Percentiles rank a stretch among this genome's conserved stretches.
Conservation (phyloP, 78 protist species). For the Cyanophora paradoxa region DNA sequence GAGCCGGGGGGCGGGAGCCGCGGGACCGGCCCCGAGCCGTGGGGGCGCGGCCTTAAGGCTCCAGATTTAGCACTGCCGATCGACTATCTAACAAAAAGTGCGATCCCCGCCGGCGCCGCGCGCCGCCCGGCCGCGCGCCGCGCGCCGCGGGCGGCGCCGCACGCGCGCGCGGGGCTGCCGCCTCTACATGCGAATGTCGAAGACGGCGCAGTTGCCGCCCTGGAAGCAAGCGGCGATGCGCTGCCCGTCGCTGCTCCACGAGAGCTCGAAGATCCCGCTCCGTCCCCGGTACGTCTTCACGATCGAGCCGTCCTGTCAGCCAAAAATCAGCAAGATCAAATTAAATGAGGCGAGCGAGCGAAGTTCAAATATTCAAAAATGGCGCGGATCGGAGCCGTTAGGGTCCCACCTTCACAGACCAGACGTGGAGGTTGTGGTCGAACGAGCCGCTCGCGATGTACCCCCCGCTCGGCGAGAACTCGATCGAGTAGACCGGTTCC, state of each 20-base stretch:
- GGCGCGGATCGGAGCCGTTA: neutral
- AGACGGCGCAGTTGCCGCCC: neutral
- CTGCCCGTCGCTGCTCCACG: conserved; percentile 60
- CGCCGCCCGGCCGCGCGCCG: too few relatives aligned
- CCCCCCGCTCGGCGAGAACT: conserved; percentile 72
- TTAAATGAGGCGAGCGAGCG: too few relatives aligned
- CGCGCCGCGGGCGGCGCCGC: too few relatives aligned
- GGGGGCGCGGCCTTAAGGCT: too few relatives aligned
- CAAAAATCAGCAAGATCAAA: too few relatives aligned
- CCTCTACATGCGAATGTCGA: neutral
- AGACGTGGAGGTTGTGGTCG: conserved; percentile 55
- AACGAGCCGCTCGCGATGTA: conserved; percentile 75
- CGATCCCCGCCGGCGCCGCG: too few relatives aligned
- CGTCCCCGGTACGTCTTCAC: conserved; percentile 44
- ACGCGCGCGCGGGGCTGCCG: too few relatives aligned
- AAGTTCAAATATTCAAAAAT: neutral
- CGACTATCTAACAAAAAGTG: too few relatives aligned
- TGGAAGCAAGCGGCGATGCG: neutral
- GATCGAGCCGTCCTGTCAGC: conserved; percentile 48
- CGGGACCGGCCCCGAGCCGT: too few relatives aligned
- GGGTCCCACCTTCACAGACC: conserved; percentile 50
- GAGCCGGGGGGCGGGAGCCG: too few relatives aligned
- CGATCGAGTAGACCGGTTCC: conserved; percentile 75
- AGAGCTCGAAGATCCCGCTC: conserved; percentile 81
- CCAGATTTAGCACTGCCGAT: too few relatives aligned